Evolutionary conservation across 192 early-diverging fungal genomes (phyloP), one percentile per base, ranked within the genome.

Genomic region (Allomyces macrogynus): DNA sequence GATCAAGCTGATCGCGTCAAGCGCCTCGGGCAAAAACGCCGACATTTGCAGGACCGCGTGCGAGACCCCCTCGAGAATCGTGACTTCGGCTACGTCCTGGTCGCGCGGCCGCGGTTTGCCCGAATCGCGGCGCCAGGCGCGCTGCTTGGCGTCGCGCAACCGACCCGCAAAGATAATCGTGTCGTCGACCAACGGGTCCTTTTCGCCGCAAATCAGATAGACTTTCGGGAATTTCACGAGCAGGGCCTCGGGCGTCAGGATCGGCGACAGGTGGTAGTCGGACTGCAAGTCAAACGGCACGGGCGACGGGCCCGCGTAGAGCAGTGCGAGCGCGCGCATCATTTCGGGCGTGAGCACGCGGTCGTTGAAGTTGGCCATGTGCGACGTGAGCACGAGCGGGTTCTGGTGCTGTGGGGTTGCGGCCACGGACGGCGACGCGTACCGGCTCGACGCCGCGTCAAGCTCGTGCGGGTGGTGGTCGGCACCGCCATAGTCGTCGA

Each of bases 151-250:
- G 24, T 83, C 80, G 43, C 92, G 83, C 22, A 98, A 74, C 14
- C 90, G 84, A 10, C 84, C 89, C 10, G 89, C 89, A 74, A 95
- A 87, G 20, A 98, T 73, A 23, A 95, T 86, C 4, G 93, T 92
- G 73, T 98, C 95, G 74, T 98, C 95, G 5, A 98, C 90, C 54
- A 98, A 81, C 4, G 95, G 95, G 71, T 98, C 95, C 69, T 93
- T 94, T 67, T 95, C 93, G 54, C 95, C 95, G 66, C 87, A 88
- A 62, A 98, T 79, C 62, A 95, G 82, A 70, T 89, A 93, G 0
- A 87, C 87, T 24, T 87, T 87, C 22, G 95, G 95, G 72, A 95
- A 98, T 49, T 86, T 79, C 3, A 89, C 89, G 57, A 98, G 70
- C 18, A 98, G 69, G 61, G 85, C 78, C 66, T 89, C 84, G 0